phyloP scores from a whole-genome alignment of 1,284 basidiomycete species.

The Puccinia hordei region DNA sequence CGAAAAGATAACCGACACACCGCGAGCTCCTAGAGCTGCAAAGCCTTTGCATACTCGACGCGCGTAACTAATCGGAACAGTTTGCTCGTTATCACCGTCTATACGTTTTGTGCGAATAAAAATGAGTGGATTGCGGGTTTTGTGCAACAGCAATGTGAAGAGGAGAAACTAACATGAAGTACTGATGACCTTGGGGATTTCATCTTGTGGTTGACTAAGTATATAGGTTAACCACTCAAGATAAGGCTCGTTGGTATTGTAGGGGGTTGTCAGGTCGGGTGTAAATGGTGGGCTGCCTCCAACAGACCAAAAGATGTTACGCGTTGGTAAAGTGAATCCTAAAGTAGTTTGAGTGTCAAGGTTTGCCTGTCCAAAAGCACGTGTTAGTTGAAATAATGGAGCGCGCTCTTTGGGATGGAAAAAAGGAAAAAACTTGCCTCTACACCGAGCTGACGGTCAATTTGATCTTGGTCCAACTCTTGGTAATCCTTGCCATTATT shows the following conservation, averaged over 20 bases:
- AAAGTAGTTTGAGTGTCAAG: slow-evolving; percentile 39
- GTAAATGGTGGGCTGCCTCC: slow-evolving; percentile 36
- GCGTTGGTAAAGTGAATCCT: slow-evolving; percentile 42
- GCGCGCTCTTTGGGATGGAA: not conserved
- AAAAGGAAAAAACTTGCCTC: slow-evolving; percentile 30
- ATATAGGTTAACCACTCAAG: slow-evolving; percentile 43
- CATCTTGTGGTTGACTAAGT: slow-evolving; percentile 4
- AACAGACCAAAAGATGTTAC: slow-evolving; percentile 38
- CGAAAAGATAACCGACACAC: slow-evolving; percentile 61
- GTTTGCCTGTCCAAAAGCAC: slow-evolving; percentile 5
- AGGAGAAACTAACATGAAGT: slow-evolving; percentile 37
- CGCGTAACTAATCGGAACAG: slow-evolving; percentile 52
- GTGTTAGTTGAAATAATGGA: not conserved
- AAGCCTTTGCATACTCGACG: slow-evolving; percentile 59
- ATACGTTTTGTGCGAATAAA: not conserved
- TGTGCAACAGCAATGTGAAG: not conserved
- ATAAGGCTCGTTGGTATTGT: slow-evolving; percentile 48
- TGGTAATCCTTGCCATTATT: slow-evolving; percentile 31
- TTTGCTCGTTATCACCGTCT: slow-evolving; percentile 55
- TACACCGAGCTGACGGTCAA: slow-evolving; percentile 19
- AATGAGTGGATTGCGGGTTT: not conserved
- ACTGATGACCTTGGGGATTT: slow-evolving; percentile 42
- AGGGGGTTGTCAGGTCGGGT: slow-evolving; percentile 26
- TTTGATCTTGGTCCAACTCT: slow-evolving; percentile 20
- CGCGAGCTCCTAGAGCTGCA: slow-evolving; percentile 60